Evolutionary conservation across 2,329 filamentous ascomycete genomes (phyloP), one percentile per base, ranked within the genome.

Genomic region (Epicoccum sorghinum): DNA sequence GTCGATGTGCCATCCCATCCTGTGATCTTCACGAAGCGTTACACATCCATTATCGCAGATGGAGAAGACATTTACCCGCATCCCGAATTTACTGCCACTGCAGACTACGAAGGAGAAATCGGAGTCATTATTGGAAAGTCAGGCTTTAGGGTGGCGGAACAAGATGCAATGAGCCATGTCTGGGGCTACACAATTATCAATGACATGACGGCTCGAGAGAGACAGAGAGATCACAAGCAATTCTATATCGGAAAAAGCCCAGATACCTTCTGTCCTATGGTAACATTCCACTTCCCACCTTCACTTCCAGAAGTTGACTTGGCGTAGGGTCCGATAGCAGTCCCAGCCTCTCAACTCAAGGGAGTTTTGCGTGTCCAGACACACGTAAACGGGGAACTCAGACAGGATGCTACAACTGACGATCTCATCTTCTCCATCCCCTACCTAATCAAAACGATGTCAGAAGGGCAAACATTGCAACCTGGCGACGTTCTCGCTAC

Each of bases 191-290:
- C 81, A 0, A 83, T 83, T 33, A 76, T 81, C 38, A 86, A 67
- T 38, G 62, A 69, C 50, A 43, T 67, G 44, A 68, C 65, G 5
- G 64, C 65, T 37, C 47, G 68, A 2, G 63, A 66, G 42, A 45
- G 62, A 22, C 66, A 65, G 39, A 58, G 65, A 42, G 68, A 69
- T 43, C 83, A 86, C 53, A 85, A 85, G 64, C 83, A 86, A 57
- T 86, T 85, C 64, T 85, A 80, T 50, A 79, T 86, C 43, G 83
- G 83, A 7, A 85, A 85, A 64, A 82, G 79, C 0, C 69, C 78
- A 0, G 82, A 85, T 62, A 83, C 81, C 0, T 84, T 80, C 58
- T 85, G 82, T 56, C 82, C 82, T 0, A 84, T 84, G 74, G 78
- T 80, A 57, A 12, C 51, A 46, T 7, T 3, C n/a, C 13, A 4